Evolutionary conservation across 345 rosid genomes (phyloP).

Genomic region (Hibiscus syriacus): DNA sequence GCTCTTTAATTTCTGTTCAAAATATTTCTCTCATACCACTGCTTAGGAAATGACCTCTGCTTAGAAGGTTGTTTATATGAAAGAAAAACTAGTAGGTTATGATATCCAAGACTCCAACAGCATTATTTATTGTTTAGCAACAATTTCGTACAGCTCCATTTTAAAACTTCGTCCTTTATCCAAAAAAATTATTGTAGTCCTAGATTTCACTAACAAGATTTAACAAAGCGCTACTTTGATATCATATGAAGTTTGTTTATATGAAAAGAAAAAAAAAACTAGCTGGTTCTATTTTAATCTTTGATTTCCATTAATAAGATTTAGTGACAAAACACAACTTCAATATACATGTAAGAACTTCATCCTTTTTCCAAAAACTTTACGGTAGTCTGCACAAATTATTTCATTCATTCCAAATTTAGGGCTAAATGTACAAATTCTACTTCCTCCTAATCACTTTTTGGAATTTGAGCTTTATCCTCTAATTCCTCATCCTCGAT

Average conservation of each 20-base stretch:
- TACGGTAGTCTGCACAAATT: not conserved
- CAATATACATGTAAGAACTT: not conserved
- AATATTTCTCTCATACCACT: constrained; percentile 1
- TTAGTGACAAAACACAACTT: not conserved
- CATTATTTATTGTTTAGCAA: not conserved
- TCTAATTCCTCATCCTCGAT: not conserved
- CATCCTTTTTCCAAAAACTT: not conserved
- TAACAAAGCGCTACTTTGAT: no score
- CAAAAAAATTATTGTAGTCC: no score
- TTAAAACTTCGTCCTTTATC: no score
- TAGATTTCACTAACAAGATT: no score
- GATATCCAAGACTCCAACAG: not conserved
- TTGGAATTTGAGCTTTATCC: not conserved
- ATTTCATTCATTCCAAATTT: constrained; percentile 2
- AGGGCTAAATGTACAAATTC: not conserved
- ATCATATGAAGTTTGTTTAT: no score
- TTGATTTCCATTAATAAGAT: not conserved
- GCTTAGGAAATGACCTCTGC: no score
- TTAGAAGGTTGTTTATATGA: not conserved
- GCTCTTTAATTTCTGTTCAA: not conserved
- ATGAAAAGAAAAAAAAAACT: no score
- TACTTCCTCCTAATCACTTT: not conserved
- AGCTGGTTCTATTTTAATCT: not conserved
- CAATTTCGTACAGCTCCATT: no score
- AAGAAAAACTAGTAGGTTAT: not conserved